These are phyloP conservation scores for Melaleuca alternifolia DNA, from an alignment of 345 rosid genomes.

Conservation along the genomic window DNA sequence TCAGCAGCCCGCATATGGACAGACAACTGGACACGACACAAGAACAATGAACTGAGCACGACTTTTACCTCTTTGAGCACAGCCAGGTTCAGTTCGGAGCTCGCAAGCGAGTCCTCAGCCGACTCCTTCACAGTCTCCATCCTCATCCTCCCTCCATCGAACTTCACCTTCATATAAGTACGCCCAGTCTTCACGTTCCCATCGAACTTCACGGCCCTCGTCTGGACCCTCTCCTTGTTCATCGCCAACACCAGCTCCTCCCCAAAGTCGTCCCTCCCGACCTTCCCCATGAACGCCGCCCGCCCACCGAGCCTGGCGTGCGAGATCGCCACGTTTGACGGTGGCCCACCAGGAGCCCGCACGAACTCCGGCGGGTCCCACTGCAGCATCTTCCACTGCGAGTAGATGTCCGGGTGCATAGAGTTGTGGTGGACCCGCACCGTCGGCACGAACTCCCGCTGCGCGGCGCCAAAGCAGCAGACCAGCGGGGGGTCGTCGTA, in stretches of 20 bases:
- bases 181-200: conserved; percentile 50
- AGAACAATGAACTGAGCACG: neutral
- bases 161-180: conserved; percentile 47
- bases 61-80: conserved; percentile 74
- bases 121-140: conserved; percentile 59
- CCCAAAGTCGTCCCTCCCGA: conserved; percentile 66
- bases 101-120: conserved; percentile 66
- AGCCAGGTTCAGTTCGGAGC: conserved; percentile 59
- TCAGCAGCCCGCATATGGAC: neutral
- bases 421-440: conserved; percentile 69
- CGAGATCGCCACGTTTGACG: conserved; percentile 77
- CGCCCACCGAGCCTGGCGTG: conserved; percentile 84
- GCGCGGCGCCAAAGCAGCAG: conserved; percentile 84
- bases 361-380: conserved; percentile 93
- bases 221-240: conserved; percentile 86
- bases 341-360: conserved; percentile 80
- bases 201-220: conserved; percentile 66
- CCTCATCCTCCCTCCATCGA: conserved; percentile 60
- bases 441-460: conserved; percentile 74
- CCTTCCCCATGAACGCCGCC: conserved; percentile 93
- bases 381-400: conserved; percentile 89
- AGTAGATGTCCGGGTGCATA: conserved; percentile 82
- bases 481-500: conserved; percentile 72
- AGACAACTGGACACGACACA: neutral
- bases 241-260: conserved; percentile 62